These are phyloP conservation scores for Metschnikowia santaceciliae DNA, from an alignment of 805 yeast genomes.

Conservation along the genomic window DNA sequence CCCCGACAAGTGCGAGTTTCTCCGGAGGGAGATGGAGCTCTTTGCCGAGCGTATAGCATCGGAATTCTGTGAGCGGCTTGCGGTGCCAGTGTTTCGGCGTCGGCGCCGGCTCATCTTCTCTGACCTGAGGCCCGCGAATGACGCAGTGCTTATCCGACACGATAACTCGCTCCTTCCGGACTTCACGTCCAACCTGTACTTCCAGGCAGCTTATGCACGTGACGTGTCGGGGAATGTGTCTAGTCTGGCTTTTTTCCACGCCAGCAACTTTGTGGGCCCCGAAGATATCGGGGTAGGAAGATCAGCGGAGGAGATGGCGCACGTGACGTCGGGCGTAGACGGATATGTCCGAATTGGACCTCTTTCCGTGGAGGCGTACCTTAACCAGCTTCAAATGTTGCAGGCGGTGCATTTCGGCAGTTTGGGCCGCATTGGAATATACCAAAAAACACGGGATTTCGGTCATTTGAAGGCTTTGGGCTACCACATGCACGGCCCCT, in stretches of 20 bases:
- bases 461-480: conserved; percentile 31
- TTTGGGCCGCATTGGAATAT: conserved; percentile 6
- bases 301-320: neutral
- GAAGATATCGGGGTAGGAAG: conserved; percentile 13
- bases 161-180: conserved; percentile 33
- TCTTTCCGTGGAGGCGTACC: conserved; percentile 22
- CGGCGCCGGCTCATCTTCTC: conserved; percentile 12
- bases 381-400: conserved; percentile 39
- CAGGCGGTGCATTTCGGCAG: conserved; percentile 22
- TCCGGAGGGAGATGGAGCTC: conserved; percentile 24
- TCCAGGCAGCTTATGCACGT: conserved; percentile 35
- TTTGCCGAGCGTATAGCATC: conserved; percentile 26
- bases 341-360: conserved; percentile 29
- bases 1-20: conserved; percentile 16
- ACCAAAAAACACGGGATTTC: conserved; percentile 14
- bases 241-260: conserved; percentile 30
- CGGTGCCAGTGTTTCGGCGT: conserved; percentile 19
- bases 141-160: conserved; percentile 31
- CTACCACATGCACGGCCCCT: conserved; percentile 34
- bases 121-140: conserved; percentile 12
- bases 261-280: conserved; percentile 27
- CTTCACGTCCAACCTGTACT: conserved; percentile 32
- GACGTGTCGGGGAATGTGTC: conserved; percentile 35
- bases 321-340: conserved; percentile 22
- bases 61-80: conserved; percentile 17